Evolutionary conservation across 2,329 filamentous ascomycete genomes (phyloP).

Genomic region (Tothia fuscella): DNA sequence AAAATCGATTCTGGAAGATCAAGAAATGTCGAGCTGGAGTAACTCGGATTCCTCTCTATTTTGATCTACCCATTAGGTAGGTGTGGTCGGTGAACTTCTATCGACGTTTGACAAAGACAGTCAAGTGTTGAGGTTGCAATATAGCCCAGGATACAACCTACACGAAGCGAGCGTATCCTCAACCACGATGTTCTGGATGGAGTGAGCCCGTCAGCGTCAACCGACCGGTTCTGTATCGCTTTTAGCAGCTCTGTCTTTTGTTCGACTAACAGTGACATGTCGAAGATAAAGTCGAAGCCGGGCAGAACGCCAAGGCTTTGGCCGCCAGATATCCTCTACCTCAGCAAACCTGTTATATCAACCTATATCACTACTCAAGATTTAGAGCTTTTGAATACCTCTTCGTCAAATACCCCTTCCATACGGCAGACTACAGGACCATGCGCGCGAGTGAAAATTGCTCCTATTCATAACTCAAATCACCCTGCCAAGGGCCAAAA

Average conservation of each 20-base stretch:
- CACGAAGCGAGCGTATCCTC: neutral
- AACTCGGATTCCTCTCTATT: too few relatives aligned
- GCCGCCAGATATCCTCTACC: slow-evolving; percentile 20
- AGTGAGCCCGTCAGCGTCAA: neutral
- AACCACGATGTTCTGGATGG: neutral
- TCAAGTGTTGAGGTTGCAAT: neutral
- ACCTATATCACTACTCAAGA: slow-evolving; percentile 16
- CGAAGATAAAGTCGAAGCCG: neutral
- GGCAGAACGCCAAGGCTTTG: slow-evolving; percentile 18
- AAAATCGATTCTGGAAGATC: neutral
- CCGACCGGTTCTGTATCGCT: neutral
- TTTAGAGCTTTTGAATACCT: too few relatives aligned
- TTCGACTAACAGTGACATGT: neutral
- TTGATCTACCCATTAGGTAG: neutral
- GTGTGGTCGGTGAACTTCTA: neutral
- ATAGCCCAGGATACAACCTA: neutral
- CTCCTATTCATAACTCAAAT: slow-evolving; percentile 24
- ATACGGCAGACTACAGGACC: slow-evolving; percentile 18
- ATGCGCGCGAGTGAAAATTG: slow-evolving; percentile 29
- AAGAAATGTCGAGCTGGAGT: too few relatives aligned
- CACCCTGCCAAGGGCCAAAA: slow-evolving; percentile 38
- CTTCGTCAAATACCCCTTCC: slow-evolving; percentile 14
- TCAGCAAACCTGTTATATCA: slow-evolving; percentile 22
- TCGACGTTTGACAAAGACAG: neutral
- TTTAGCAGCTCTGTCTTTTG: neutral